Evolutionary conservation across 768 basidiomycete genomes (phyloP), one percentile per base, ranked within the genome.

Genomic region (Lactarius psammicola): DNA sequence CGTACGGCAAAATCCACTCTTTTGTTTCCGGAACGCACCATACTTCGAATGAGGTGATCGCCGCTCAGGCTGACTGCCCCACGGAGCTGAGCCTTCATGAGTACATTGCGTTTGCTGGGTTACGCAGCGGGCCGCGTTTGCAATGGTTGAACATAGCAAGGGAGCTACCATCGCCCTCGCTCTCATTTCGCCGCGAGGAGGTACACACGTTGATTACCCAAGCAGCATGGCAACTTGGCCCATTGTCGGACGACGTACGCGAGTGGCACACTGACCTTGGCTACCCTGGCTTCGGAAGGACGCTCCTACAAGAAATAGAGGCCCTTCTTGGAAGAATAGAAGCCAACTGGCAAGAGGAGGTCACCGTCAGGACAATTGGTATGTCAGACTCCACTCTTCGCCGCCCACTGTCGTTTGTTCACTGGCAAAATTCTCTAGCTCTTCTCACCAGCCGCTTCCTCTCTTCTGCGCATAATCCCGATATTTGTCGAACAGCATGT

Each of bases 121-220:
- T 85, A 30, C 80, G 85, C 9, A 76, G n/a, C n/a, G n/a, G n/a
- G n/a, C n/a, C n/a, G n/a, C n/a, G n/a, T n/a, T n/a, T n/a, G n/a
- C n/a, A n/a, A n/a, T n/a, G n/a, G n/a, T n/a, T n/a, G n/a, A n/a
- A n/a, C n/a, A n/a, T n/a, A n/a, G n/a, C n/a, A n/a, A 76, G 79
- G 20, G 82, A 82, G 65, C 66, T 85, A 20, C 74, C 76, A 4
- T 74, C 75, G 11, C 74, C 76, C 26, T 68, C 70, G 0, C 66
- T 86, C 60, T 77, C 74, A 10, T 80, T 86, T 63, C 71, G 74
- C 26, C 65, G 71, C 11, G 73, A 73, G 0, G 80, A 78, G 18
- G 79, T 85, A 1, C 76, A 82, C 65, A 62, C 75, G 0, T 74
- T 85, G 1, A 31, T 85, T 1, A 73, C 70, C 20, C 85, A 85